These are phyloP conservation scores for Coelastrella sp. DNA, from an alignment of 139 green algal species.

Conservation along the genomic window DNA sequence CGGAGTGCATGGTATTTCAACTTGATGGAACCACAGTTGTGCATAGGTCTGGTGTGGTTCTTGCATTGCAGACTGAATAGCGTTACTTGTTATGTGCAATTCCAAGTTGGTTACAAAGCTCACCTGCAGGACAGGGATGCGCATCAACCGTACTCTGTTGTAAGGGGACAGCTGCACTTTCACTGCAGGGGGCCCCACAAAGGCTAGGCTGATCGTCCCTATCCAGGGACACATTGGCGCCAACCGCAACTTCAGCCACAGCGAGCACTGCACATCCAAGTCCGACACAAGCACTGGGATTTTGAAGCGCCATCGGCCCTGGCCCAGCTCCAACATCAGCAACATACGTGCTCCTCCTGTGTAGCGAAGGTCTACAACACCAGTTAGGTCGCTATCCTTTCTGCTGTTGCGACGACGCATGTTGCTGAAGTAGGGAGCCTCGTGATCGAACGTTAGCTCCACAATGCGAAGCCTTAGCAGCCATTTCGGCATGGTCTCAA, in stretches of 20 bases:
- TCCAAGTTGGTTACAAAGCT: not conserved
- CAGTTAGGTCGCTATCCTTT: constrained; percentile 87
- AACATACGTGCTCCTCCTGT: constrained; percentile 94
- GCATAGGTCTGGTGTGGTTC: too few species aligned
- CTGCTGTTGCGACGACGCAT: constrained; percentile 86
- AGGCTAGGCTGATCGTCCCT: constrained; percentile 90
- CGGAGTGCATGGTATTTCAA: too few species aligned
- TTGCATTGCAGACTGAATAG: too few species aligned
- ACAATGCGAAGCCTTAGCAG: constrained; percentile 88
- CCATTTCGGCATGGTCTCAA: constrained; percentile 65
- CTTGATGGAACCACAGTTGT: too few species aligned
- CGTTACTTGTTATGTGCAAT: too few species aligned
- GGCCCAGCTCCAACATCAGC: constrained; percentile 88
- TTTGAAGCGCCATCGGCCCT: constrained; percentile 68
- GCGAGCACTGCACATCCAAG: constrained; percentile 92
- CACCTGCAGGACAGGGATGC: constrained; percentile 88
- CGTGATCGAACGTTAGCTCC: constrained; percentile 96
- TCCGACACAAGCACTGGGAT: constrained; percentile 92
- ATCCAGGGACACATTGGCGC: constrained; percentile 94
- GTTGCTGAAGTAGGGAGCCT: constrained; percentile 92
- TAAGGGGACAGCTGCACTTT: constrained; percentile 95
- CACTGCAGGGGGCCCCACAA: constrained; percentile 90
- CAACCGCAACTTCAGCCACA: constrained; percentile 96
- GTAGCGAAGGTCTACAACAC: constrained; percentile 91
- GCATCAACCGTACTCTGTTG: constrained; percentile 93